These are phyloP conservation scores for Exophiala aquamarina DNA, from an alignment of 2,329 filamentous ascomycete species.

Conservation along the genomic window DNA sequence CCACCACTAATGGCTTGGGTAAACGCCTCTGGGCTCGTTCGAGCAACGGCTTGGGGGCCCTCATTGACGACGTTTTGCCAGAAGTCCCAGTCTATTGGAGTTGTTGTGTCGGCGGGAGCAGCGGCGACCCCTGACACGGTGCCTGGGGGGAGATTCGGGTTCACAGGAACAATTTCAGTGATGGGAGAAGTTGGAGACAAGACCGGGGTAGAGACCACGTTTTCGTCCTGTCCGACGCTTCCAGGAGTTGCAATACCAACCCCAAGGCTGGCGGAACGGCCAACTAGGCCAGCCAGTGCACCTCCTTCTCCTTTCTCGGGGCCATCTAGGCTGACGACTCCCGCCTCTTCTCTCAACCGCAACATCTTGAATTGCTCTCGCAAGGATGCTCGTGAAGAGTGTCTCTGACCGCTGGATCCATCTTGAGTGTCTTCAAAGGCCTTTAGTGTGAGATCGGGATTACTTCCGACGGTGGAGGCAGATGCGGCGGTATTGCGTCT, in stretches of 20 bases:
- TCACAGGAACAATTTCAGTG: conserved; percentile 62
- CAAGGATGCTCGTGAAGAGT: conserved; percentile 61
- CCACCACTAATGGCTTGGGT: conserved; percentile 88
- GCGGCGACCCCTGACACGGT: conserved; percentile 80
- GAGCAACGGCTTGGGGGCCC: conserved; percentile 82
- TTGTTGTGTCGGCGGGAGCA: conserved; percentile 61
- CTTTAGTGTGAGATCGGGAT: conserved; percentile 75
- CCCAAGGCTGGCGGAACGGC: conserved; percentile 42
- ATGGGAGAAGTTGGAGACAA: conserved; percentile 37
- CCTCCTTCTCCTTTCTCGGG: conserved; percentile 42
- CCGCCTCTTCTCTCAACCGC: conserved; percentile 71
- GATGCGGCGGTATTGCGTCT: conserved; percentile 79
- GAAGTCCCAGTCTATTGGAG: conserved; percentile 94
- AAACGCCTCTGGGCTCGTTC: conserved; percentile 84
- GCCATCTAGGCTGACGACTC: conserved; percentile 54
- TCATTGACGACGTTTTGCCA: conserved; percentile 97
- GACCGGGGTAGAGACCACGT: conserved; percentile 35
- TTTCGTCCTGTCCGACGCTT: conserved; percentile 48
- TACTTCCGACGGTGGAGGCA: conserved; percentile 74
- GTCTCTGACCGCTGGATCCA: conserved; percentile 46
- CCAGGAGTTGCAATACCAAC: conserved; percentile 49
- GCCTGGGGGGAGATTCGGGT: conserved; percentile 73
- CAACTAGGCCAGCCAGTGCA: conserved; percentile 42
- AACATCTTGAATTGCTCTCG: conserved; percentile 78
- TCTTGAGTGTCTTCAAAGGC: conserved; percentile 69